Evolutionary conservation across 257 asterid species (phyloP).

Genomic region (Paulownia fortunei): DNA sequence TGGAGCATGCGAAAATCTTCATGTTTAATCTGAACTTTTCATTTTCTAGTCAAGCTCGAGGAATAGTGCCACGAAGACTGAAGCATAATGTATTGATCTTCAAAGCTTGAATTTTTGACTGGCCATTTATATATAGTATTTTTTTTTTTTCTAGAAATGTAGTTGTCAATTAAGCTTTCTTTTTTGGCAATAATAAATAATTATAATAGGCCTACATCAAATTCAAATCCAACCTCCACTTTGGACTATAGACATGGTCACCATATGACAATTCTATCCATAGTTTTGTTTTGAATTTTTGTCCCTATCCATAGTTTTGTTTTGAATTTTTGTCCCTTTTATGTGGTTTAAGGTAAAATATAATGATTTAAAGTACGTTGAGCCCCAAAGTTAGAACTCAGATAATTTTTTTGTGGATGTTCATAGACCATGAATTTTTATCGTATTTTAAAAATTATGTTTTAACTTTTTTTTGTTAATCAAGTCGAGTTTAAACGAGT

Average conservation of each 20-base stretch:
- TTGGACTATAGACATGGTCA: slow-evolving; percentile 14
- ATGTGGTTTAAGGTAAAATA: too few relatives aligned
- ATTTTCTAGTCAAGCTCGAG: not conserved
- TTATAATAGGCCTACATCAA: not conserved
- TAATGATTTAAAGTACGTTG: too few relatives aligned
- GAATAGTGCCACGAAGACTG: not conserved
- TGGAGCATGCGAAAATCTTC: not conserved
- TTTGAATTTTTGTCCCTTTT: not conserved
- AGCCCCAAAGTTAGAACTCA: too few relatives aligned
- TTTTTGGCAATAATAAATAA: not conserved
- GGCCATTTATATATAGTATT: not conserved
- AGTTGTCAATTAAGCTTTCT: not conserved
- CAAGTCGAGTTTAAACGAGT: too few relatives aligned
- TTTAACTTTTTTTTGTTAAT: too few relatives aligned
- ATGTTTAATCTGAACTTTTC: too few relatives aligned
- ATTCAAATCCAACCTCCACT: slow-evolving; percentile 7
- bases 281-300: too few relatives aligned
- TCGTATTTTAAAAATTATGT: too few relatives aligned
- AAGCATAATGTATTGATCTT: not conserved
- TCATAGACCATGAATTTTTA: too few relatives aligned
- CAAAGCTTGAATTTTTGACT: not conserved
- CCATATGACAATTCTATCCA: not conserved
- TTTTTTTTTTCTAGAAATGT: not conserved
- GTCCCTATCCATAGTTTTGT: too few relatives aligned
- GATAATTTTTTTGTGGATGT: too few relatives aligned